phyloP scores from a whole-genome alignment of 164 flowering plant genomes.

The Tetracentron sinense region DNA sequence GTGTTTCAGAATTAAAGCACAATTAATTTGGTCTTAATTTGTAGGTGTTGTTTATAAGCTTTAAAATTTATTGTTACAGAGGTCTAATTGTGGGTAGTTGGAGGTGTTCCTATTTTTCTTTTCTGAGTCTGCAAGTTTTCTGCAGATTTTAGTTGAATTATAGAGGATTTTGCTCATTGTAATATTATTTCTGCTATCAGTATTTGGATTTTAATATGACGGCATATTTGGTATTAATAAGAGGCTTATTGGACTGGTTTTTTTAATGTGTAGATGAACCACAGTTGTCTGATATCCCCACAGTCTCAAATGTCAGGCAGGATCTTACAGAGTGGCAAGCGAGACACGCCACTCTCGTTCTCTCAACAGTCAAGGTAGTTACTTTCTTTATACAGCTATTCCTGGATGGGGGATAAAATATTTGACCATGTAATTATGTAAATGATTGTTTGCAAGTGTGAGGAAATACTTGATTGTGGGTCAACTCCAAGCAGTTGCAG shows the following conservation, averaged over 20 bases:
- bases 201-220: too few relatives aligned
- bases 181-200: too few relatives aligned
- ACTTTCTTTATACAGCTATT: neutral
- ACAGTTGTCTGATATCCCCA: slow-evolving; percentile 50
- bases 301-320: slow-evolving; percentile 78
- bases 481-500: neutral
- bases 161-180: too few relatives aligned
- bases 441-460: neutral
- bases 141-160: too few relatives aligned
- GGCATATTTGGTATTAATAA: too few relatives aligned
- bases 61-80: neutral
- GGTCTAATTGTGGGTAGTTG: neutral
- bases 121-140: neutral
- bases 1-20: neutral
- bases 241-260: neutral
- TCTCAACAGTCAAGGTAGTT: slow-evolving; percentile 71
- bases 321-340: slow-evolving; percentile 94
- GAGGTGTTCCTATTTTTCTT: neutral
- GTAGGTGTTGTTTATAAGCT: neutral
- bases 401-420: neutral
- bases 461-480: neutral
- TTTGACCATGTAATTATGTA: too few relatives aligned
- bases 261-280: slow-evolving; percentile 62
- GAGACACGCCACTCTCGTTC: slow-evolving; percentile 80
- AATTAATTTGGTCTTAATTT: neutral